Conservation (phyloP, 164 flowering plant species). For the Chimonanthus salicifolius region DNA sequence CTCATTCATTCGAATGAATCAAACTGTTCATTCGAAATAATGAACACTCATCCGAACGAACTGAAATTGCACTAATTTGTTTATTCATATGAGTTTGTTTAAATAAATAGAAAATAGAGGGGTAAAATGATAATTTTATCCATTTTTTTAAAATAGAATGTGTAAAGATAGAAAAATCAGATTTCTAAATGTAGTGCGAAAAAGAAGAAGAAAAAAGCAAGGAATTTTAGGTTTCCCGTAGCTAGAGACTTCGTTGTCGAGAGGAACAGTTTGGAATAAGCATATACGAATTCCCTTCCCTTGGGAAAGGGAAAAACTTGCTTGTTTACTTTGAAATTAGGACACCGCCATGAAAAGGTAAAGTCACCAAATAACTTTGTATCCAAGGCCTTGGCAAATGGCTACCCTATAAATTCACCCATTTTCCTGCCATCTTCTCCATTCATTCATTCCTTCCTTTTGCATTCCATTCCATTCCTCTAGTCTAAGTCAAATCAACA, state of each 20-base stretch:
- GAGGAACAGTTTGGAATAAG: constrained; percentile 31
- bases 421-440: neutral
- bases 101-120: too few relatives aligned
- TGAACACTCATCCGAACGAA: too few relatives aligned
- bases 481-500: neutral
- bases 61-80: too few relatives aligned
- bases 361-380: neutral
- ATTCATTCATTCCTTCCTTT: neutral
- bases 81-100: too few relatives aligned
- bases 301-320: neutral
- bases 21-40: too few relatives aligned
- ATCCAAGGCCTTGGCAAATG: too few relatives aligned
- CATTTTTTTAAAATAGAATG: too few relatives aligned
- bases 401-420: neutral
- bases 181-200: too few relatives aligned
- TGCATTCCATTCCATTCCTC: neutral
- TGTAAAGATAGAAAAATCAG: too few relatives aligned
- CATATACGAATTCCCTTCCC: constrained; percentile 9
- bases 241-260: neutral
- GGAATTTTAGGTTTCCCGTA: constrained; percentile 25
- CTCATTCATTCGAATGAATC: too few relatives aligned
- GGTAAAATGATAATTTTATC: too few relatives aligned
- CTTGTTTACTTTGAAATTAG: neutral
- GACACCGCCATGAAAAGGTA: neutral
- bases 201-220: constrained; percentile 18